phyloP scores from a whole-genome alignment of 2,329 filamentous ascomycete genomes.

The Calonectria fujianensis region DNA sequence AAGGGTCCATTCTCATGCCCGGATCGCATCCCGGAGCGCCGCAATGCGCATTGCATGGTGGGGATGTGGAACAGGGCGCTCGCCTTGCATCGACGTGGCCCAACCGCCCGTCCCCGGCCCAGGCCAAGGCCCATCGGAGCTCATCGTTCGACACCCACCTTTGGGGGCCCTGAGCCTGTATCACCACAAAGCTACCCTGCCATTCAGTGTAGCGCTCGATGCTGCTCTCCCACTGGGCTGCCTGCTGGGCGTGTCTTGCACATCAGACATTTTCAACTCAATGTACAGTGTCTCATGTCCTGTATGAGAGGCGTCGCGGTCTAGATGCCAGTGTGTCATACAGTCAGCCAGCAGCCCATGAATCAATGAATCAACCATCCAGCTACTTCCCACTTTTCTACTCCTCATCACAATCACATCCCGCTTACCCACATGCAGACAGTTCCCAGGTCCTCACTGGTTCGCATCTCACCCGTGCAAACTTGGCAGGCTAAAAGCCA shows the following conservation, averaged over 20 bases:
- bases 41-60: conserved; percentile 42
- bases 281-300: conserved; percentile 7
- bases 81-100: conserved; percentile 51
- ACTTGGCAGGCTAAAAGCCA: conserved; percentile 5
- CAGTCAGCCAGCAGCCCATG: conserved; percentile 28
- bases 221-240: conserved; percentile 10
- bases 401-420: conserved; percentile 39
- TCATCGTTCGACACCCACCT: conserved; percentile 44
- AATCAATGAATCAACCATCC: conserved; percentile 31
- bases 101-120: conserved; percentile 43
- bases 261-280: conserved; percentile 24
- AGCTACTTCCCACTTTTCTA: conserved; percentile 31
- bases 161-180: conserved; percentile 26
- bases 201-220: not conserved
- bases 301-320: conserved; percentile 9
- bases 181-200: conserved; percentile 27
- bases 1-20: conserved; percentile 34
- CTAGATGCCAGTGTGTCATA: conserved; percentile 23
- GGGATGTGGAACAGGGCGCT: conserved; percentile 42
- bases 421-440: conserved; percentile 34
- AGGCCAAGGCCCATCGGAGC: conserved; percentile 37
- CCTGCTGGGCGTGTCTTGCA: not conserved
- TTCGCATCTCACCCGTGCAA: conserved; percentile 11
- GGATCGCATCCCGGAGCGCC: conserved; percentile 39
- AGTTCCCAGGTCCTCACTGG: conserved; percentile 27